These are phyloP conservation scores for Agastache rugosa DNA, from an alignment of 257 asterid species.

Conservation along the genomic window DNA sequence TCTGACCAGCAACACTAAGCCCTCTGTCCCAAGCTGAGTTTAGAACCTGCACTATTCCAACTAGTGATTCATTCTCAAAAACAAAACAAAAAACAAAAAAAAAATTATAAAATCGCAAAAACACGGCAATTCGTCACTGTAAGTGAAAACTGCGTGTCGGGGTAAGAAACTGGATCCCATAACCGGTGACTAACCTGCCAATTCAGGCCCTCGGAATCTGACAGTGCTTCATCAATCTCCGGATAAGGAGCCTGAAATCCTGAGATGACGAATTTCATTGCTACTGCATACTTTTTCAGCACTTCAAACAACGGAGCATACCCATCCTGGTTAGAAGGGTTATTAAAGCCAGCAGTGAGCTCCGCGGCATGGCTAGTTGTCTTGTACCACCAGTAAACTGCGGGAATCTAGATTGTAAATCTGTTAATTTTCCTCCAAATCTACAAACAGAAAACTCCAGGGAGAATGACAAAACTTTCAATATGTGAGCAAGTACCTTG, in stretches of 20 bases:
- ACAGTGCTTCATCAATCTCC: conserved; percentile 55
- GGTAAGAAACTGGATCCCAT: background rate
- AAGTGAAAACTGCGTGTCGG: background rate
- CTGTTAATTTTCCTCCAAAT: conserved; percentile 26
- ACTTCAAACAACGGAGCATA: conserved; percentile 58
- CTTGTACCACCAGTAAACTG: conserved; percentile 79
- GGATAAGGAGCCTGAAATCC: conserved; percentile 50
- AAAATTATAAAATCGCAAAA: background rate
- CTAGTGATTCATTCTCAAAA: background rate
- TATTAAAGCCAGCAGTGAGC: conserved; percentile 75
- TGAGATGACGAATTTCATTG: conserved; percentile 51
- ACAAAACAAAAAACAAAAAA: too few species aligned
- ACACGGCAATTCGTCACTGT: background rate
- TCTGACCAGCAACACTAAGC: conserved; percentile 67
- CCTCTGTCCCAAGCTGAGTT: conserved; percentile 70
- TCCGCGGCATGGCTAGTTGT: conserved; percentile 80
- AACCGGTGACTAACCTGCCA: conserved; percentile 62
- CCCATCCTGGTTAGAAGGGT: conserved; percentile 69
- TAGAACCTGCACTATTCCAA: conserved; percentile 51
- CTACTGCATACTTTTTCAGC: conserved; percentile 58
- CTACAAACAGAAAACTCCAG: background rate
- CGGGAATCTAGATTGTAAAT: conserved; percentile 58
- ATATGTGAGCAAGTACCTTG: conserved; percentile 50
- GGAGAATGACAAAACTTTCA: background rate
- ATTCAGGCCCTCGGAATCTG: conserved; percentile 65